Base-by-base conservation (phyloP, 805 yeast species). In the Lachancea lanzarotensis region DNA sequence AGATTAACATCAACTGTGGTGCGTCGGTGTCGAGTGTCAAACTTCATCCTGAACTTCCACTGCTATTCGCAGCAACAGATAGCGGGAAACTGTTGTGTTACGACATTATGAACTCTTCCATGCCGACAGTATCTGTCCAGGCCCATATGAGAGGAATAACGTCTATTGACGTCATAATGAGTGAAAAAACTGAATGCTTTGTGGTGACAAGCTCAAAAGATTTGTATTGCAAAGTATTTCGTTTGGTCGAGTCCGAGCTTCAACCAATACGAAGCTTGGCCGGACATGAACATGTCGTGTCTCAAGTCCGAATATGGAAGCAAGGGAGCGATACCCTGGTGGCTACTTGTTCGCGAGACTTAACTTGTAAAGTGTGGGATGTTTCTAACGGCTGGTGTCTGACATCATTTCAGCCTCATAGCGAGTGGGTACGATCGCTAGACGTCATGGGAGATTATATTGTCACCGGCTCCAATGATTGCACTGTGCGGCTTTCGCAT, bases 201-300 rank as follows among this genome's bases (percentile, higher is more conserved):
- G 60, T 75, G n/a, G 78, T 75, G 2, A 69, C 78, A 1, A 67
- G 74, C 42, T 73, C 78, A 1, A 69, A 77, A 2, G 83, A 79
- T 52, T 52, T 71, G 39, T 62, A 68, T 18, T 75, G 88, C 44
- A 84, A 84, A 57, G 64, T 88, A 2, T 89, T 51, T 50, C 52
- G 51, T 6, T 25, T 38, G 16, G 35, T 5, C 10, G 31, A n/a
- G 22, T 71, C 77, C 4, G 54, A 61, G 26, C 74, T 75, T 55
- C 72, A 70, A 34, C 75, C 82, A 37, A 59, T 78, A 1, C 71
- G 87, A 31, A 79, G 88, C 0, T 64, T 90, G 18, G 66, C 80
- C 0, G 96, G 96, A 11, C 98, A 90, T 65, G 95, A 88, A 48
- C 96, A 90, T 60, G 78, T 93, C 1, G 79, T 90, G 0, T 84